Evolutionary conservation across 768 basidiomycete species (phyloP).

Genomic region (Amanita rimosa): DNA sequence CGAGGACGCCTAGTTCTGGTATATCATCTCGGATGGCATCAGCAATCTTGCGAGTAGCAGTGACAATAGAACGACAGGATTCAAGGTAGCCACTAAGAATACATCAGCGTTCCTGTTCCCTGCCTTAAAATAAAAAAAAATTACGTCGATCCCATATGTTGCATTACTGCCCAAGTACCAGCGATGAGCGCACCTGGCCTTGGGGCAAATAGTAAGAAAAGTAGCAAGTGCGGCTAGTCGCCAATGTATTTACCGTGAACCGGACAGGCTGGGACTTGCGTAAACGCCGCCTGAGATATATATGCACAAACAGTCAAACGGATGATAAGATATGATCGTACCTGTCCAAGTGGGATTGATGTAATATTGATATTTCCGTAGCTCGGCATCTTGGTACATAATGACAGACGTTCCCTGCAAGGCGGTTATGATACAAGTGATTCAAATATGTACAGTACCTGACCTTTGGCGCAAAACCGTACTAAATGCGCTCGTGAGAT

Average conservation of each 20-base stretch:
- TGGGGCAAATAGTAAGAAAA: constrained; percentile 3
- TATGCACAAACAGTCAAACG: background rate
- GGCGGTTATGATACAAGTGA: background rate
- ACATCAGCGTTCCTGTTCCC: constrained; percentile 1
- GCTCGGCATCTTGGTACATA: constrained; percentile 78
- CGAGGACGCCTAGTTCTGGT: constrained; percentile 80
- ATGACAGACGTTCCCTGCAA: constrained; percentile 81
- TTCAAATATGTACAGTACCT: background rate
- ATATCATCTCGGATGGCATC: constrained; percentile 54
- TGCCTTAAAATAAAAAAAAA: constrained; percentile 8
- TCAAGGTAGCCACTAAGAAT: constrained; percentile 67
- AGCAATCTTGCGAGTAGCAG: constrained; percentile 59
- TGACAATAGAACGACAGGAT: constrained; percentile 78
- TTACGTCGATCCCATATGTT: constrained; percentile 80
- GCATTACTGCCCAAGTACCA: constrained; percentile 94
- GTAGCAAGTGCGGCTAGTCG: background rate
- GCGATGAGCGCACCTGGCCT: constrained; percentile 91
- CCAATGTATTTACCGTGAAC: constrained; percentile 58
- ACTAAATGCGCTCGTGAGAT: constrained; percentile 30
- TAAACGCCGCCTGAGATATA: constrained; percentile 64
- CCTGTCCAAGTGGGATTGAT: constrained; percentile 74
- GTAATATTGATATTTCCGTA: constrained; percentile 81
- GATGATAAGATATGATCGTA: constrained; percentile 13
- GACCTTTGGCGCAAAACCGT: constrained; percentile 92
- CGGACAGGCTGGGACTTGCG: constrained; percentile 80